A percentile compares a stretch with the other conserved stretches of the same genome.
phyloP scores from a whole-genome alignment of 208 protist species.

The Trypanosoma mega region DNA sequence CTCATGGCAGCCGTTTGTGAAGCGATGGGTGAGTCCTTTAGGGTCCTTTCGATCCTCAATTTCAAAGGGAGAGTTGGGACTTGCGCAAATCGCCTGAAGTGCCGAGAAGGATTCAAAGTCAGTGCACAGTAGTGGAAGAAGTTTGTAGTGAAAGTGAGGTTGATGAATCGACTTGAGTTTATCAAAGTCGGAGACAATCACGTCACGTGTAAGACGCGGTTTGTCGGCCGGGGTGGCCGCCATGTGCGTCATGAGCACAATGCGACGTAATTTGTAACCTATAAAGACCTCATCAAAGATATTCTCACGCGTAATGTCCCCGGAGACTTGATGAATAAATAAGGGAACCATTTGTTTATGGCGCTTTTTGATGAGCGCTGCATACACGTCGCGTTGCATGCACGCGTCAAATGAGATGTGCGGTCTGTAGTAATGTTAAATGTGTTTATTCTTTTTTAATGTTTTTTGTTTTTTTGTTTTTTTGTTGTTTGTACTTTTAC shows the following conservation, averaged over 20 bases:
- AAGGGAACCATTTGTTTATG: conserved; percentile 56
- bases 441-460: too few relatives aligned
- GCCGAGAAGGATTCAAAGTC: conserved; percentile 64
- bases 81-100: conserved; percentile 67
- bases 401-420: too few relatives aligned
- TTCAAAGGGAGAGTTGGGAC: conserved; percentile 49
- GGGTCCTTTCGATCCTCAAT: conserved; percentile 66
- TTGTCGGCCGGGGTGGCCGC: conserved; percentile 15
- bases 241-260: conserved; percentile 84
- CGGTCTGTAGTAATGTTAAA: too few relatives aligned
- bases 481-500: conserved; percentile 1
- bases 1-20: conserved; percentile 39
- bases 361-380: conserved; percentile 60
- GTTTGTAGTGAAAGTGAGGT: conserved; percentile 76
- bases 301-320: conserved; percentile 59
- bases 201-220: conserved; percentile 48
- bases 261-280: conserved; percentile 61
- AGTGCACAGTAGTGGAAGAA: conserved; percentile 71
- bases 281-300: conserved; percentile 61
- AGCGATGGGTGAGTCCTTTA: conserved; percentile 44
- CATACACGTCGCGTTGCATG: conserved; percentile 88
- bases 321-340: conserved; percentile 71
- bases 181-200: conserved; percentile 64
- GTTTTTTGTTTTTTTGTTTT: neutral
- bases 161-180: conserved; percentile 59